Conservation (phyloP, 2,329 filamentous ascomycete genomes). For the Thelonectria blattea region DNA sequence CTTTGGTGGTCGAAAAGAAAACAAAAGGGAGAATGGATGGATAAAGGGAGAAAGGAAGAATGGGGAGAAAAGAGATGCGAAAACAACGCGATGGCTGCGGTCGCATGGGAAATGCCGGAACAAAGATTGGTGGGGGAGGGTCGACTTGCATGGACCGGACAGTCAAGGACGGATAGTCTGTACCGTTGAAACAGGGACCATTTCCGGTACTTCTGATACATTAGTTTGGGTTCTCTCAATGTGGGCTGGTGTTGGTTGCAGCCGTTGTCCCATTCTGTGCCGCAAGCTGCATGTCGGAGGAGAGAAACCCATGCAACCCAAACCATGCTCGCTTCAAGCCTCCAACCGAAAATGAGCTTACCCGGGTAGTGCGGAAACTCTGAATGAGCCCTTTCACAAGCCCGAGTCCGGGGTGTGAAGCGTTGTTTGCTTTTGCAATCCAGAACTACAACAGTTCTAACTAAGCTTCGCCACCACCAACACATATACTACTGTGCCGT, state of each 20-base stretch:
- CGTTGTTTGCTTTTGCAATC: neutral
- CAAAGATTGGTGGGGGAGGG: neutral
- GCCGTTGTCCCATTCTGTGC: neutral
- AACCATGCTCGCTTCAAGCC: neutral
- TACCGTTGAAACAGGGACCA: neutral
- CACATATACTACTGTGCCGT: too few species aligned
- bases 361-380: neutral
- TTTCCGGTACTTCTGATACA: neutral
- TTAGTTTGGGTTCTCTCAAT: neutral
- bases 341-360: neutral
- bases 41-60: neutral
- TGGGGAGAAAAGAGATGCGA: neutral
- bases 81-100: slow-evolving; percentile 8
- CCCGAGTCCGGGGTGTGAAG: neutral
- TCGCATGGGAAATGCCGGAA: slow-evolving; percentile 24
- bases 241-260: slow-evolving; percentile 12
- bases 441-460: neutral
- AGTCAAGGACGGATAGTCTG: neutral
- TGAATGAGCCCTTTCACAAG: neutral
- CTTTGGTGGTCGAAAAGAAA: neutral
- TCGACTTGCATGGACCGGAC: slow-evolving; percentile 10
- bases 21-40: slow-evolving; percentile 2
- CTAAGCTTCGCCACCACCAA: neutral
- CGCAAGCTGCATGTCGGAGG: slow-evolving; percentile 3
- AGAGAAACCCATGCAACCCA: too few species aligned